Evolutionary conservation across 352 stramenopile species (phyloP), one percentile per base, ranked within the genome.

Genomic region (Blastocystis sp.): DNA sequence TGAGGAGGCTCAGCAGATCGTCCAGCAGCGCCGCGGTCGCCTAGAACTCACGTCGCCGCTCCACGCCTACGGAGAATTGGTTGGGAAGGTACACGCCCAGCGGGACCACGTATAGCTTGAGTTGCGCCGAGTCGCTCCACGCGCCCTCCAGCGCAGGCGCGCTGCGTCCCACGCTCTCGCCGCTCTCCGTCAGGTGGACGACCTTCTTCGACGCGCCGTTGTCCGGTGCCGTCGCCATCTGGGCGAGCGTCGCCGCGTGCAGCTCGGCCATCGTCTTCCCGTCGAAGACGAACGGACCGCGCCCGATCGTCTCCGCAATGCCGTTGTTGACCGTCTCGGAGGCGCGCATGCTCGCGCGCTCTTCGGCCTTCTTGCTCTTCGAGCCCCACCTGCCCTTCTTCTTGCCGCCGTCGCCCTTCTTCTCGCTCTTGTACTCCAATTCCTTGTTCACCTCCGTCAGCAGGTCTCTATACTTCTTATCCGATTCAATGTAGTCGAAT

Each of bases 391-490:
- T 3, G 4, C 74, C 65, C 74, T 82, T 82, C 74, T 82, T 82
- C 29, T 82, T 82, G 10, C 33, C 39, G 21, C 21, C 37, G 19
- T 67, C 74, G 33, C 74, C 74, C 50, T 82, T 82, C 74, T 82
- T 82, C 12, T 82, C 74, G 4, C 65, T 59, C 51, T 82, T 82
- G 74, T 82, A 82, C 51, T 82, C 74, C 39, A 82, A 39, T 19
- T 62, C 39, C 29, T 67, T 82, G 74, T 59, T 82, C 19, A 82
- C 74, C 63, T 82, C 74, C 26, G 74, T 59, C 26, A 82, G 35
- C 21, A 82, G 37, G 3, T 82, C 74, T 24, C 74, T 50, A 39
- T 66, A 82, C 51, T 67, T 29, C 61, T 82, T 82, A n/a, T 82
- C 51, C 33, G 26, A 10, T 3, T 61, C 51, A 2, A 82, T 19